These are phyloP conservation scores for Irpex sp. DNA, from an alignment of 1,284 basidiomycete species.

Conservation along the genomic window DNA sequence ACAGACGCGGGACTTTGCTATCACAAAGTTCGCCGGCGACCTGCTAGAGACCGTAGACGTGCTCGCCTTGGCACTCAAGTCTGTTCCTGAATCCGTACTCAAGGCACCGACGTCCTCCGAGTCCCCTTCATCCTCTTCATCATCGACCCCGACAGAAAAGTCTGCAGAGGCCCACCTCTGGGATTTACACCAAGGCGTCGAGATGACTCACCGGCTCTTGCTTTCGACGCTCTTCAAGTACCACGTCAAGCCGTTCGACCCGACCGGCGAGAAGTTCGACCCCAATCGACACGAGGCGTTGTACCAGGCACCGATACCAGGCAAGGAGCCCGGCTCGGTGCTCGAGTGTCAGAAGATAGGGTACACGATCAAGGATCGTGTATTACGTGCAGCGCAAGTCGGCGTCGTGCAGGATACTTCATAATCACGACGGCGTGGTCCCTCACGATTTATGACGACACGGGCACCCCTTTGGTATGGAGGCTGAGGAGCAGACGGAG, in stretches of 20 bases:
- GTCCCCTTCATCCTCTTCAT: conserved; percentile 30
- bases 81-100: conserved; percentile 65
- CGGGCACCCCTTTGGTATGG: conserved; percentile 2
- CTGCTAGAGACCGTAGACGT: conserved; percentile 93
- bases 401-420: conserved; percentile 82
- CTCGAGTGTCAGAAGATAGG: conserved; percentile 91
- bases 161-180: conserved; percentile 57
- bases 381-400: conserved; percentile 94
- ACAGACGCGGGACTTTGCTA: conserved; percentile 91
- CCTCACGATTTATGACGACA: conserved; percentile 4
- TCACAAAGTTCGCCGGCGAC: conserved; percentile 87
- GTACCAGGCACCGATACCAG: conserved; percentile 90
- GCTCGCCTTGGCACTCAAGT: conserved; percentile 84
- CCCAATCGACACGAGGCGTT: conserved; percentile 95
- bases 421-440: conserved; percentile 27
- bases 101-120: conserved; percentile 25
- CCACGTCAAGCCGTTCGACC: conserved; percentile 89
- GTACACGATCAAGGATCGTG: conserved; percentile 89
- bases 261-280: conserved; percentile 90
- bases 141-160: conserved; percentile 38
- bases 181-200: conserved; percentile 83
- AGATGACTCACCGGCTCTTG: conserved; percentile 88
- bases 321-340: conserved; percentile 86
- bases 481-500: conserved; percentile 14
- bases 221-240: conserved; percentile 90